Percentiles rank a stretch among this genome's conserved stretches.
phyloP scores from a whole-genome alignment of 1,139 yeast species.

The Scheffersomyces lignicola region DNA sequence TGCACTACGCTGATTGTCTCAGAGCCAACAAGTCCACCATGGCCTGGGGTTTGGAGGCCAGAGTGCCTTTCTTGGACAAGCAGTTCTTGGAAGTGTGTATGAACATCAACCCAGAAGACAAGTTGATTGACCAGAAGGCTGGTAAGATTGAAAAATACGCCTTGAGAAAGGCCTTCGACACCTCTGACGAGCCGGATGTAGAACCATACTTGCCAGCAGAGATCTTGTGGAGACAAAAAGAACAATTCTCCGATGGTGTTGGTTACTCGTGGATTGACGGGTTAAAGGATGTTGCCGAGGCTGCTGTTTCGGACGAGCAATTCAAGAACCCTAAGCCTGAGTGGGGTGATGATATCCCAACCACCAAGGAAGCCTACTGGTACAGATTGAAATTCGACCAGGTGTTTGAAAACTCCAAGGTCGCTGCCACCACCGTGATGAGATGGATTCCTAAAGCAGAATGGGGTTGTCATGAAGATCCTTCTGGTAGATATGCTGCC shows the following conservation, averaged over 20 bases:
- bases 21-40: constrained; percentile 99
- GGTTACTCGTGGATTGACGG: constrained; percentile 99
- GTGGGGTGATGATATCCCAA: constrained; percentile 95
- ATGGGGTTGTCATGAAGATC: constrained; percentile 99
- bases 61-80: constrained; percentile 98
- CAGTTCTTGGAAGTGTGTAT: constrained; percentile 87
- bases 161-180: constrained; percentile 95
- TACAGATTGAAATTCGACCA: constrained; percentile 96
- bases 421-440: constrained; percentile 96
- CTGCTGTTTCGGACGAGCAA: constrained; percentile 82
- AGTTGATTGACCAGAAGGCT: constrained; percentile 67
- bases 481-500: constrained; percentile 95
- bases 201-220: constrained; percentile 92
- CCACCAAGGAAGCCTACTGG: constrained; percentile 99
- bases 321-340: constrained; percentile 86
- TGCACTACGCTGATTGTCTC: constrained; percentile 94
- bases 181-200: constrained; percentile 64
- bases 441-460: constrained; percentile 99
- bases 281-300: constrained; percentile 92
- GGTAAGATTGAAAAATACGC: constrained; percentile 91
- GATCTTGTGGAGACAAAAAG: constrained; percentile 99
- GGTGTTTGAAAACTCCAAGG: constrained; percentile 77
- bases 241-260: constrained; percentile 98
- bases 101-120: constrained; percentile 93
- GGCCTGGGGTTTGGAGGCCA: constrained; percentile 99